Conservation (phyloP, 1,284 basidiomycete genomes). For the Laetiporus sulphureus region DNA sequence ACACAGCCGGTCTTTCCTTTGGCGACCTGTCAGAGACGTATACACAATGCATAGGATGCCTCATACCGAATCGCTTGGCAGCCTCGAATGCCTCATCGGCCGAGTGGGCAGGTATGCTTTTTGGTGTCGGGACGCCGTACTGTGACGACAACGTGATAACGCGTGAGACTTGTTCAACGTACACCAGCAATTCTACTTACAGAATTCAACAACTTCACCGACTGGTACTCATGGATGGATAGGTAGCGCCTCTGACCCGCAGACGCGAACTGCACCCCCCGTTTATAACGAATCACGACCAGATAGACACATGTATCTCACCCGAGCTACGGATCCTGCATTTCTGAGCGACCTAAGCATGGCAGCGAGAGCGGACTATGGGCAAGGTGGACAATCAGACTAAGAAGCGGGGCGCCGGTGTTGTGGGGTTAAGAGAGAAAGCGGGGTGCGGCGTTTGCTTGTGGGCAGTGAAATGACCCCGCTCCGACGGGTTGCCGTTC, state of each 20-base stretch:
- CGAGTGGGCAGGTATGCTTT: conserved; percentile 82
- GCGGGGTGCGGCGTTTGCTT: neutral
- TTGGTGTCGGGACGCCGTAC: conserved; percentile 97
- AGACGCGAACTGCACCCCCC: conserved; percentile 45
- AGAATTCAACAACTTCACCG: conserved; percentile 90
- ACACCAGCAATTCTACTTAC: conserved; percentile 54
- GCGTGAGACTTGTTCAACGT: conserved; percentile 19
- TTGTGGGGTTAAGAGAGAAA: neutral
- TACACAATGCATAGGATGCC: neutral
- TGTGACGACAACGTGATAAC: conserved; percentile 26
- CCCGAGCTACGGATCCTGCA: conserved; percentile 54
- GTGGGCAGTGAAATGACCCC: too few relatives aligned
- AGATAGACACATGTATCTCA: conserved; percentile 27
- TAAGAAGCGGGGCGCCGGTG: too few relatives aligned
- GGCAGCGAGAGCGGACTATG: conserved; percentile 12
- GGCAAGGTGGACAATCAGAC: conserved; percentile 14
- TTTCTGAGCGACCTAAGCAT: conserved; percentile 64
- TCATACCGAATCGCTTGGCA: conserved; percentile 80
- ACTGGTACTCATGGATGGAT: conserved; percentile 98
- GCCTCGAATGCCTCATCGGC: conserved; percentile 88
- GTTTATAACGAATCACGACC: conserved; percentile 1
- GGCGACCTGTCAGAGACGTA: neutral
- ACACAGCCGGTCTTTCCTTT: conserved; percentile 71
- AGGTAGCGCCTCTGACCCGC: conserved; percentile 87
- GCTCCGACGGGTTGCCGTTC: too few relatives aligned